Conservation (phyloP, 2,329 filamentous ascomycete genomes). For the Alternaria angustiovoidea region DNA sequence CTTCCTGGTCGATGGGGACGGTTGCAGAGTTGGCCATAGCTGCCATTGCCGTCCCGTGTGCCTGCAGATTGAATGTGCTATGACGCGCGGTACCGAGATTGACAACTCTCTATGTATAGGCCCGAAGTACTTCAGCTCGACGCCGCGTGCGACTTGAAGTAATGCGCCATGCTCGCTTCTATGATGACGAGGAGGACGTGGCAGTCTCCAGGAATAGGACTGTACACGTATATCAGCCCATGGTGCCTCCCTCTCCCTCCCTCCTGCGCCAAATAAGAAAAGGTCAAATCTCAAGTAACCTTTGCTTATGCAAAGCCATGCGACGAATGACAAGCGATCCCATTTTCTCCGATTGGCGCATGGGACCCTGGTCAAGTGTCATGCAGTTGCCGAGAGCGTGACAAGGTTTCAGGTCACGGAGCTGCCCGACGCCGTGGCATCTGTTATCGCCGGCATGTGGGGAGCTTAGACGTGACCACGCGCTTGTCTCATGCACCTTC, state of each 20-base stretch:
- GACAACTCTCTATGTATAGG: background rate
- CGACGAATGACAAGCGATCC: constrained; percentile 1
- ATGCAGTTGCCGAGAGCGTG: constrained; percentile 3
- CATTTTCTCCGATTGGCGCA: constrained; percentile 19
- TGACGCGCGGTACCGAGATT: constrained; percentile 14
- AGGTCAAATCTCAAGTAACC: background rate
- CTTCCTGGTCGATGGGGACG: constrained; percentile 25
- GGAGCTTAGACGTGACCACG: constrained; percentile 4
- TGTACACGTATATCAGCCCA: constrained; percentile 1
- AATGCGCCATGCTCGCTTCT: background rate
- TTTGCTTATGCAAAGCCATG: constrained; percentile 1
- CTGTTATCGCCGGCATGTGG: constrained; percentile 19
- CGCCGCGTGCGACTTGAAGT: background rate
- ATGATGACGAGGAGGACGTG: background rate
- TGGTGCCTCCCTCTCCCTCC: background rate
- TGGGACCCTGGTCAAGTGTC: constrained; percentile 3
- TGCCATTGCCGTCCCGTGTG: constrained; percentile 6
- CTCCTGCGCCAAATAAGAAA: constrained; percentile 7
- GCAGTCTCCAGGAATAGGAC: background rate
- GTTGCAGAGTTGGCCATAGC: constrained; percentile 30
- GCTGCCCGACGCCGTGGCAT: constrained; percentile 15
- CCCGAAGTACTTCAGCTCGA: constrained; percentile 1
- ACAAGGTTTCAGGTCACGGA: constrained; percentile 13
- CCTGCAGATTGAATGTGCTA: constrained; percentile 17
- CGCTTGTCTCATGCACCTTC: constrained; percentile 20